These are phyloP conservation scores for Talaromyces thailandensis DNA, from an alignment of 495 filamentous ascomycete species.

Conservation along the genomic window DNA sequence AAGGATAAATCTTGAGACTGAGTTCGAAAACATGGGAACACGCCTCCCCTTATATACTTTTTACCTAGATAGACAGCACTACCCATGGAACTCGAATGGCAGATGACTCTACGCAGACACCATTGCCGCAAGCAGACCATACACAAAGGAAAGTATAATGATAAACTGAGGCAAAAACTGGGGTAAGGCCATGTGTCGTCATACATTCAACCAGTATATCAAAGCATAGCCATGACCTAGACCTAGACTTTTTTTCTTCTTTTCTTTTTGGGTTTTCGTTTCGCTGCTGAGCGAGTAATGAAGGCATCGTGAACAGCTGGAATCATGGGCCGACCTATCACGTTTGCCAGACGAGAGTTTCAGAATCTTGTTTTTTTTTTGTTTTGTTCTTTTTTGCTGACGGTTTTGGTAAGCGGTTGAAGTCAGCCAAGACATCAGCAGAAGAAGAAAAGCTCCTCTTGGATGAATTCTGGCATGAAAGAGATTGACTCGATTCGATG, in stretches of 20 bases:
- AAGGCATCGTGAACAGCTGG: neutral
- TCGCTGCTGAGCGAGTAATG: too few relatives aligned
- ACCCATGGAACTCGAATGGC: neutral
- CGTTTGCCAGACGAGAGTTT: neutral
- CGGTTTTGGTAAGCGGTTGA: neutral
- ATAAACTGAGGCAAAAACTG: neutral
- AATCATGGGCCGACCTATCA: neutral
- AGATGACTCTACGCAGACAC: neutral
- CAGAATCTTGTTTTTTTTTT: neutral
- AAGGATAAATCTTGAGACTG: neutral
- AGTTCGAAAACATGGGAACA: neutral
- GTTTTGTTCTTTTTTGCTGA: neutral
- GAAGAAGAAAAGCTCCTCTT: neutral
- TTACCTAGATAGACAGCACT: neutral
- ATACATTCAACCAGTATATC: neutral
- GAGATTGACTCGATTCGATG: neutral
- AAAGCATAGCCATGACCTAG: neutral
- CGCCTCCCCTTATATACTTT: neutral
- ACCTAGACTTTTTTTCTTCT: neutral
- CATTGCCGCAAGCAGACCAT: neutral
- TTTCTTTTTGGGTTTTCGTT: too few relatives aligned
- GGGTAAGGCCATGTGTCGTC: neutral
- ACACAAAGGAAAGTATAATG: neutral
- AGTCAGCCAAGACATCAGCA: neutral
- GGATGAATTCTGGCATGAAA: neutral